A percentile compares a stretch with the other conserved stretches of the same genome.
Evolutionary conservation across 208 protist species (phyloP).

Genomic region (Trypanosoma congolense): DNA sequence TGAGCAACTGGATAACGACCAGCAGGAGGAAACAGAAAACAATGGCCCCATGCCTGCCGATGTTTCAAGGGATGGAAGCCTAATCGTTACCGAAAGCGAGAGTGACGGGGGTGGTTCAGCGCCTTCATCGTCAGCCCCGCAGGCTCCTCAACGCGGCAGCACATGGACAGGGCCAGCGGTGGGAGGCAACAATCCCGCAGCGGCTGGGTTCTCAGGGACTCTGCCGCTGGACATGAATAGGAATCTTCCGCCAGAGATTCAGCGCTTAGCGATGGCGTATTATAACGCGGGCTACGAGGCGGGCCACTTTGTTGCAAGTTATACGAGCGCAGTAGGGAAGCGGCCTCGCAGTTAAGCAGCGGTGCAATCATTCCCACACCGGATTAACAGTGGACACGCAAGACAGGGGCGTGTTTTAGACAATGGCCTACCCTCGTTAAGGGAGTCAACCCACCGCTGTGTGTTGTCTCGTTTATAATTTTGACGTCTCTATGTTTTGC

Average conservation of each 20-base stretch:
- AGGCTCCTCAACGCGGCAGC: too few relatives aligned
- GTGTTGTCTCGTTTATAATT: too few relatives aligned
- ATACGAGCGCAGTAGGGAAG: not conserved
- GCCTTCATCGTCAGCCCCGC: too few relatives aligned
- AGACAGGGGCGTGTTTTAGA: too few relatives aligned
- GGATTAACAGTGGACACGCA: too few relatives aligned
- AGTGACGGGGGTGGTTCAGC: too few relatives aligned
- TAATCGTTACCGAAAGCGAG: not conserved
- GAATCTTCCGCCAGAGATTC: constrained; percentile 13
- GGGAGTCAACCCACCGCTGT: too few relatives aligned
- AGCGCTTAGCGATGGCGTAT: constrained; percentile 14
- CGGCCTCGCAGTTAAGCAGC: not conserved
- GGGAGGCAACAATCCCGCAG: too few relatives aligned
- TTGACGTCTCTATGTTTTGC: too few relatives aligned
- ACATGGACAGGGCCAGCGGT: too few relatives aligned
- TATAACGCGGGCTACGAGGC: constrained; percentile 24
- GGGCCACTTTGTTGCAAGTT: constrained; percentile 16
- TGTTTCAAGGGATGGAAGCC: not conserved
- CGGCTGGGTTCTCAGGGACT: not conserved
- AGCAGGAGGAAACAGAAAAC: not conserved
- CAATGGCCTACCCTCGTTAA: too few relatives aligned
- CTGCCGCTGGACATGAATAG: not conserved
- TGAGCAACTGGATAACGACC: constrained; percentile 50
- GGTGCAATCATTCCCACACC: not conserved
- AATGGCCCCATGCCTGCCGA: not conserved